Evolutionary conservation across 257 asterid species (phyloP).

Genomic region (Solanum tarijense): DNA sequence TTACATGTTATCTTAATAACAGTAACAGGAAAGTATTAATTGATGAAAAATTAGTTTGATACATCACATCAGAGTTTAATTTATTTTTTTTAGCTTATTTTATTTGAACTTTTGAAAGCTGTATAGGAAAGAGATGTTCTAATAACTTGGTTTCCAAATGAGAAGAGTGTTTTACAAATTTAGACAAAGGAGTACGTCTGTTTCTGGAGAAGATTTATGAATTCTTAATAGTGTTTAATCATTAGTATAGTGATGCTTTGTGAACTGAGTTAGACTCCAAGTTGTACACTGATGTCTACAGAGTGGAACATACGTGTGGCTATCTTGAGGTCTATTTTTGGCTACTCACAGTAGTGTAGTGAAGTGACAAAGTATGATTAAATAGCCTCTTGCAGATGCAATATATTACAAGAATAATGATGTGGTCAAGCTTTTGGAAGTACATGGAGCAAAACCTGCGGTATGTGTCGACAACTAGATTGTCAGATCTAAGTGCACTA

Average conservation of each 20-base stretch:
- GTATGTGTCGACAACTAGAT: slow-evolving; percentile 23
- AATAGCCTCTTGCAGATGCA: slow-evolving; percentile 96
- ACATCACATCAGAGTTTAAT: neutral
- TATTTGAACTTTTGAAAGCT: neutral
- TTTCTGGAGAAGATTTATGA: neutral
- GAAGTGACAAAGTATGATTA: slow-evolving; percentile 30
- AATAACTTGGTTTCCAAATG: neutral
- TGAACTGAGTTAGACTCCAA: neutral
- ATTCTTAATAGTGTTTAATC: neutral
- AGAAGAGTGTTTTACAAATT: neutral
- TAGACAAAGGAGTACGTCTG: neutral
- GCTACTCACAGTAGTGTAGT: neutral
- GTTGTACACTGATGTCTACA: neutral
- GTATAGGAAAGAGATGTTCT: neutral
- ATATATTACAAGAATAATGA: slow-evolving; percentile 59
- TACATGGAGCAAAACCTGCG: slow-evolving; percentile 59
- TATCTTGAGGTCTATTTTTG: neutral
- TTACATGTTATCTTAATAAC: neutral
- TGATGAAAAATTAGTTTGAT: neutral
- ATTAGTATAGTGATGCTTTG: neutral
- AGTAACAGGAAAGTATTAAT: neutral
- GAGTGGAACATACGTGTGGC: neutral
- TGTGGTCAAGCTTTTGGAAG: slow-evolving; percentile 68
- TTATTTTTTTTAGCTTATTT: neutral
- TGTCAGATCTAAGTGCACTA: neutral